Evolutionary conservation across 495 filamentous ascomycete genomes (phyloP).

Genomic region (Apiosordaria backusii): DNA sequence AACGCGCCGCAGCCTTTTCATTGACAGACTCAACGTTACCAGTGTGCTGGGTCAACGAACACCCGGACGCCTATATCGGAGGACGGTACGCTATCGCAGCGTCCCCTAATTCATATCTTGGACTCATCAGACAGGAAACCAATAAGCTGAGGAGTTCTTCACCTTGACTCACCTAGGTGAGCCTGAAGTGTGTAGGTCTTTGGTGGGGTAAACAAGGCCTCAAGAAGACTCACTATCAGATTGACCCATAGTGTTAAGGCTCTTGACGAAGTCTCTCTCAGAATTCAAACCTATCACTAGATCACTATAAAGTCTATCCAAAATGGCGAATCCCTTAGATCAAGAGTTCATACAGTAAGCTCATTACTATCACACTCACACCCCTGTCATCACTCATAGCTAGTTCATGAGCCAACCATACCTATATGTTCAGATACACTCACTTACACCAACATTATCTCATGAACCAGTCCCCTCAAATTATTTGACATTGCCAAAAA

Average conservation of each 20-base stretch:
- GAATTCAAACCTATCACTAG: not conserved
- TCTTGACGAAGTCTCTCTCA: not conserved
- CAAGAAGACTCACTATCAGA: not conserved
- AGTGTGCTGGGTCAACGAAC: not conserved
- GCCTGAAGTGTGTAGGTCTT: not conserved
- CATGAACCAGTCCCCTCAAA: slow-evolving; percentile 49
- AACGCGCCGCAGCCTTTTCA: slow-evolving; percentile 1
- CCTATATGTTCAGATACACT: not conserved
- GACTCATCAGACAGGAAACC: too few species aligned
- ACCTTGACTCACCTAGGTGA: slow-evolving; percentile 6
- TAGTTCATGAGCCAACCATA: not conserved
- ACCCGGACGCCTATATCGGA: slow-evolving; percentile 4
- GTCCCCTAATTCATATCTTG: not conserved
- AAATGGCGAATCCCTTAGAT: slow-evolving; percentile 5
- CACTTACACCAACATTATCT: slow-evolving; percentile 14
- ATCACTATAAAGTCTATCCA: not conserved
- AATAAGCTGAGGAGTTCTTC: too few species aligned
- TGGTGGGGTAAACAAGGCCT: not conserved
- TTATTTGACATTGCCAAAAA: slow-evolving; percentile 55
- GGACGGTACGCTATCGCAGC: not conserved
- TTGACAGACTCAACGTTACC: not conserved
- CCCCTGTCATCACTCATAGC: slow-evolving; percentile 6
- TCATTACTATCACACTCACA: not conserved
- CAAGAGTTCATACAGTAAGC: slow-evolving; percentile 31
- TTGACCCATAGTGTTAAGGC: not conserved